A percentile compares a stretch with the other conserved stretches of the same genome.
phyloP scores from a whole-genome alignment of 192 early-diverging fungal genomes.

The Dispira parvispora region DNA sequence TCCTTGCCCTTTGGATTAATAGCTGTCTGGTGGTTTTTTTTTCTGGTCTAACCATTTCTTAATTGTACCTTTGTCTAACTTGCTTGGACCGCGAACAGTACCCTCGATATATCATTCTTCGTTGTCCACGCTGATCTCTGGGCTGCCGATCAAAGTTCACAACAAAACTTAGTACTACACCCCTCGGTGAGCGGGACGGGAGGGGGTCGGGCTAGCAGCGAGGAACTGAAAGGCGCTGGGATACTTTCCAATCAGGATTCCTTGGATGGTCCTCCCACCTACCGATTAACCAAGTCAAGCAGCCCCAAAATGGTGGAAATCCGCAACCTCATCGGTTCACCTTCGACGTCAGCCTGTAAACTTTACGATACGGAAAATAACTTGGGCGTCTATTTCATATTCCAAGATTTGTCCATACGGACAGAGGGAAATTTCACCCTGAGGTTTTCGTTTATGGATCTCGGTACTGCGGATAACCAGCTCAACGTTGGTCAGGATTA shows the following conservation, averaged over 20 bases:
- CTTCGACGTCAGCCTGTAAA: constrained; percentile 44
- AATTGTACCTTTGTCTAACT: constrained; percentile 21
- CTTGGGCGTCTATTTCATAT: constrained; percentile 58
- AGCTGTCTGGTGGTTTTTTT: constrained; percentile 22
- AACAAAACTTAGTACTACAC: constrained; percentile 27
- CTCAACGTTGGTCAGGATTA: constrained; percentile 22
- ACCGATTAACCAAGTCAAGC: background rate
- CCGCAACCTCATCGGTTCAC: constrained; percentile 54
- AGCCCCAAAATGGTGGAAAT: constrained; percentile 17
- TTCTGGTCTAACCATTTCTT: constrained; percentile 25
- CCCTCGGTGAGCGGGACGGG: constrained; percentile 12
- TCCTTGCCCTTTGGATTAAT: background rate
- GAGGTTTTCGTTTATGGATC: constrained; percentile 47
- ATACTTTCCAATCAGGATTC: constrained; percentile 1
- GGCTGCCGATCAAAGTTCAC: constrained; percentile 20
- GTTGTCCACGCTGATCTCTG: constrained; percentile 32
- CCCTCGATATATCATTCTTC: constrained; percentile 29
- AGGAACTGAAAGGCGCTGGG: constrained; percentile 2
- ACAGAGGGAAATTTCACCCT: constrained; percentile 55
- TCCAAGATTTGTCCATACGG: constrained; percentile 60
- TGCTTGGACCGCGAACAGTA: constrained; percentile 14
- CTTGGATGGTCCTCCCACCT: constrained; percentile 5
- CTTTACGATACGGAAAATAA: constrained; percentile 45
- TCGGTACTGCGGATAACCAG: constrained; percentile 35
- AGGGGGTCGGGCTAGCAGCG: constrained; percentile 5